Percentiles rank a stretch among this genome's conserved stretches.
Conservation (phyloP, 225 moss, liverwort and hornwort species). For the Neckera pumila region DNA sequence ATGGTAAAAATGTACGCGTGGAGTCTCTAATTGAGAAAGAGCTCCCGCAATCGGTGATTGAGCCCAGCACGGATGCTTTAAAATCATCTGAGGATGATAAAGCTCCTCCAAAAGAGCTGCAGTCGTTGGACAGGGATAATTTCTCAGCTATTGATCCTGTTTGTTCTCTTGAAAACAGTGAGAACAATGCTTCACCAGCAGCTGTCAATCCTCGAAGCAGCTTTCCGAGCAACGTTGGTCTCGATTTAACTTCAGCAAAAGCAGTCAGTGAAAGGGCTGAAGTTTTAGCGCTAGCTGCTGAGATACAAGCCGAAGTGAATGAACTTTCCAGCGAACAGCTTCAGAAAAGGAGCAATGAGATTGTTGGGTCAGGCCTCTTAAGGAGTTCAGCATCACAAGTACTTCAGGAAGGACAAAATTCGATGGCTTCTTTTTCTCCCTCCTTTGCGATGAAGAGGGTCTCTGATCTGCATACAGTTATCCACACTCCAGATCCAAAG, state of each 20-base stretch:
- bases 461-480: conserved; percentile 14
- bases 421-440: conserved; percentile 8
- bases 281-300: conserved; percentile 33
- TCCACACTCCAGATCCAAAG: conserved; percentile 31
- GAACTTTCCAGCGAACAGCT: conserved; percentile 14
- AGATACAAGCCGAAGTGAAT: conserved; percentile 38
- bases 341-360: conserved; percentile 25
- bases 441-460: conserved; percentile 24
- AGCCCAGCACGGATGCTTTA: conserved; percentile 35
- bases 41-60: conserved; percentile 21
- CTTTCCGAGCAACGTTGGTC: background rate
- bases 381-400: conserved; percentile 33
- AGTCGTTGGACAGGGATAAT: conserved; percentile 41
- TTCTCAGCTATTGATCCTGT: conserved; percentile 5
- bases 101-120: conserved; percentile 38
- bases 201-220: background rate
- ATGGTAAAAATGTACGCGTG: conserved; percentile 1
- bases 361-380: conserved; percentile 15
- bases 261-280: conserved; percentile 26
- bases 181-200: background rate
- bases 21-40: conserved; percentile 33
- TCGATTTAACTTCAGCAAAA: conserved; percentile 15
- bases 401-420: conserved; percentile 17
- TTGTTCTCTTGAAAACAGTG: conserved; percentile 5
- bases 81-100: conserved; percentile 52